phyloP scores from a whole-genome alignment of 2,329 filamentous ascomycete species.

The Aureobasidium lini region DNA sequence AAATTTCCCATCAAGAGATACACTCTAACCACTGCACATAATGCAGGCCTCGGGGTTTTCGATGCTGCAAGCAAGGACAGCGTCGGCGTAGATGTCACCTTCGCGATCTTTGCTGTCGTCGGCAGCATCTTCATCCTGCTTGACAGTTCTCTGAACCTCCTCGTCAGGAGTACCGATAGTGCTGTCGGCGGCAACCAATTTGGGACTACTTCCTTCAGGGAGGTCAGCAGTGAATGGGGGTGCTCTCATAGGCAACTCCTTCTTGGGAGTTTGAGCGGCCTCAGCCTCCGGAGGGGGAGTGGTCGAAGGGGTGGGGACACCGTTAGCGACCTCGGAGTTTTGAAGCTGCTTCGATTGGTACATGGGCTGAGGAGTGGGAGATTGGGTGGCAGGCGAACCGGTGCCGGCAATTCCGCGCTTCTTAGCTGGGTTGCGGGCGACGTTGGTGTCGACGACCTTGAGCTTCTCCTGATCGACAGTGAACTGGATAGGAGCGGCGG shows the following conservation, averaged over 20 bases:
- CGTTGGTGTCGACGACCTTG: slow-evolving; percentile 74
- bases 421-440: slow-evolving; percentile 59
- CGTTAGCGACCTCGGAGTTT: slow-evolving; percentile 43
- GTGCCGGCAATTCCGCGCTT: slow-evolving; percentile 55
- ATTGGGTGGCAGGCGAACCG: slow-evolving; percentile 31
- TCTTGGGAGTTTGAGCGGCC: slow-evolving; percentile 39
- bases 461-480: slow-evolving; percentile 96
- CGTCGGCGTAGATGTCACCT: slow-evolving; percentile 90
- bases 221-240: slow-evolving; percentile 69
- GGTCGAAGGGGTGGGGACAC: slow-evolving; percentile 60
- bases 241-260: slow-evolving; percentile 51
- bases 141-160: slow-evolving; percentile 45
- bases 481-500: slow-evolving; percentile 95
- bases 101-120: slow-evolving; percentile 68
- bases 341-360: slow-evolving; percentile 50
- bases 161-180: slow-evolving; percentile 48
- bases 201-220: slow-evolving; percentile 71
- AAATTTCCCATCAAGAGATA: not conserved
- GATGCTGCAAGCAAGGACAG: slow-evolving; percentile 88
- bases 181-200: slow-evolving; percentile 67
- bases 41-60: slow-evolving; percentile 91
- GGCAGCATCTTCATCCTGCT: slow-evolving; percentile 67
- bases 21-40: slow-evolving; percentile 84
- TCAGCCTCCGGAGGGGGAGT: slow-evolving; percentile 54
- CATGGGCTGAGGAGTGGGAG: slow-evolving; percentile 55